Evolutionary conservation across 1,284 basidiomycete species (phyloP), one percentile per base, ranked within the genome.

Genomic region (Boletus calvinii): DNA sequence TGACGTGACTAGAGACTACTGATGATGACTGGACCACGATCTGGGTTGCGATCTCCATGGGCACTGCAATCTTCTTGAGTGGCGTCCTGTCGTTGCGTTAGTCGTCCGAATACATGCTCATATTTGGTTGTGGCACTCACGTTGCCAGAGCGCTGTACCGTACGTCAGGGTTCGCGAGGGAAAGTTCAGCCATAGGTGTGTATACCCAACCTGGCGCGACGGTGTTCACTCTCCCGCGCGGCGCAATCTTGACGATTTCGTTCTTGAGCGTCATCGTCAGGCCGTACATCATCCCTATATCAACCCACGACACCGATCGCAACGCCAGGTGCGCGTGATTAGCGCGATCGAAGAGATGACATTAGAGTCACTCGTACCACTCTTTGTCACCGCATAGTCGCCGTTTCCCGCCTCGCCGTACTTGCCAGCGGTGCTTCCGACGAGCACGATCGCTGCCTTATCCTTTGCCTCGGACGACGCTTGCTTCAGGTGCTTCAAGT

Each of bases 241-340:
- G 84, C 0, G 85, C 85, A 53, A 89, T 81, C 63, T 81, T 80
- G 24, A 90, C 87, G 50, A 90, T 89, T 66, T 90, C 87, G 61
- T 89, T 90, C 70, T 90, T 90, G 56, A 90, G 74, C 2, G 81
- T 77, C 53, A 84, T 71, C 4, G 80, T 79, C 30, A 90, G 66
- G 1, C 87, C 87, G 56, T 26, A 26, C 26, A 26, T 26, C 6
- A 26, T 26, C 26, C 26, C 26, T 26, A 6, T 6, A 8, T 8
- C 24, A 44, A 30, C 17, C 47, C 29, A 31, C 9, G 8, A 10
- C 6, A 10, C 17, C 18, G 11, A 24, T 22, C 18, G 7, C 30
- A 29, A n/a, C 17, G 4, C 18, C 31, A 35, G n/a, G 24, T 13
- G 12, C 15, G 7, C 26, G 1, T 6, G 26, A 24, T 49, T 3